A percentile compares a stretch with the other conserved stretches of the same genome.
phyloP scores from a whole-genome alignment of 2,329 filamentous ascomycete genomes.

The Aphanocladium album region DNA sequence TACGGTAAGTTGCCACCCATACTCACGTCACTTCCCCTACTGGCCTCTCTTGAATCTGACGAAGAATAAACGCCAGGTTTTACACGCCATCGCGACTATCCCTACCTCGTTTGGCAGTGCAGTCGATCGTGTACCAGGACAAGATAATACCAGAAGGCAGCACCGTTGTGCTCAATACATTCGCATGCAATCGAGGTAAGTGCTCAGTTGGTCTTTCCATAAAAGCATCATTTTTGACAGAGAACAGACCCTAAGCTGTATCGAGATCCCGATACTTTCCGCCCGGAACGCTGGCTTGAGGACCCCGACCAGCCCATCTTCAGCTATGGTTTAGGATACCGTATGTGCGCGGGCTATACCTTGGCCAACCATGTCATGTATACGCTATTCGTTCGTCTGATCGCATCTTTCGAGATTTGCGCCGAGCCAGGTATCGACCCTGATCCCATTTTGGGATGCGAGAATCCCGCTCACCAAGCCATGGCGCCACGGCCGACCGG shows the following conservation, averaged over 20 bases:
- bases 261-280: conserved; percentile 1
- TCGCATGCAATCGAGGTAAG: conserved; percentile 7
- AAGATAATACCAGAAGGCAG: conserved; percentile 4
- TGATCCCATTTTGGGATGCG: conserved; percentile 1
- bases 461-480: neutral
- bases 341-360: conserved; percentile 8
- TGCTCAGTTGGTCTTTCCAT: no score
- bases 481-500: conserved; percentile 7
- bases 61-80: neutral
- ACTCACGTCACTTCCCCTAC: no score
- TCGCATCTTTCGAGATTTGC: neutral
- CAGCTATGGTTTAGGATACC: conserved; percentile 8
- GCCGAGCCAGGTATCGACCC: neutral
- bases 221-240: neutral
- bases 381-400: neutral
- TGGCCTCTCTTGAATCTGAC: neutral
- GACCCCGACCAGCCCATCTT: conserved; percentile 11
- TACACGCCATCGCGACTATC: conserved; percentile 2
- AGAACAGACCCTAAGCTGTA: neutral
- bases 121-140: neutral
- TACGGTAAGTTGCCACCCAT: neutral
- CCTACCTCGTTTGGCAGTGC: neutral
- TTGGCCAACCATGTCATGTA: conserved; percentile 9
- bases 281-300: conserved; percentile 6
- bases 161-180: conserved; percentile 1